Evolutionary conservation across 2,329 filamentous ascomycete species (phyloP), one percentile per base, ranked within the genome.

Genomic region (Fusarium ambrosium): DNA sequence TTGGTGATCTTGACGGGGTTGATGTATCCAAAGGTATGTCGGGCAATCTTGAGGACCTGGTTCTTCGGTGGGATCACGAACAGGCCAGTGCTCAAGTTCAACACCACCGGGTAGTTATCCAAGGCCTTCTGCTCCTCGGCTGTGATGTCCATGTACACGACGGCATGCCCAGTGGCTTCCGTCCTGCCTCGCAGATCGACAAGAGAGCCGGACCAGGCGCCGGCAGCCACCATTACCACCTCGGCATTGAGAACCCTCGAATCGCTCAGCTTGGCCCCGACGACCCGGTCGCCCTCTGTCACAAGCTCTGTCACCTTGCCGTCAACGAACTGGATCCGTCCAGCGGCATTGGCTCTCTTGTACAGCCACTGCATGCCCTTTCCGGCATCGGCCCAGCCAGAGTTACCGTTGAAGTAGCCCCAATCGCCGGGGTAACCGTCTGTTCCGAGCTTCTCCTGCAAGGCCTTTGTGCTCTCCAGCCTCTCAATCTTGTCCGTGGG

Each of bases 371-470:
- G 82, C 91, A 96, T 94, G 16, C 88, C 90, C 55, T 87, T 89
- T 71, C 92, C 92, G 0, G 94, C 94, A 80, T 97, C 89, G 3
- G 93, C 94, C 95, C 95, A 97, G 7, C 95, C 95, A 43, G 92
- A 93, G 32, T 88, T 86, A 63, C 87, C 87, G 81, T 97, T 97
- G 64, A 93, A 83, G 82, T 95, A 97, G 24, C 92, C 94, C 87
- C 87, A 91, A 72, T 87, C 88, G 16, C 91, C 94, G 34, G 87
- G 87, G 68, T 84, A 82, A 48, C 87, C 89, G 9, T 86, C 85
- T 0, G 86, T 89, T 13, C 85, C 84, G 34, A 89, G 80, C 8
- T 81, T 83, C 6, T 80, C 79, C 43, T 83, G 82, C 63, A 92
- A 85, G 24, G 84, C 85, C 32, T 83, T 80, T 13, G 80, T 77